Conservation (phyloP, 352 stramenopile genomes). For the Thraustotheca clavata region DNA sequence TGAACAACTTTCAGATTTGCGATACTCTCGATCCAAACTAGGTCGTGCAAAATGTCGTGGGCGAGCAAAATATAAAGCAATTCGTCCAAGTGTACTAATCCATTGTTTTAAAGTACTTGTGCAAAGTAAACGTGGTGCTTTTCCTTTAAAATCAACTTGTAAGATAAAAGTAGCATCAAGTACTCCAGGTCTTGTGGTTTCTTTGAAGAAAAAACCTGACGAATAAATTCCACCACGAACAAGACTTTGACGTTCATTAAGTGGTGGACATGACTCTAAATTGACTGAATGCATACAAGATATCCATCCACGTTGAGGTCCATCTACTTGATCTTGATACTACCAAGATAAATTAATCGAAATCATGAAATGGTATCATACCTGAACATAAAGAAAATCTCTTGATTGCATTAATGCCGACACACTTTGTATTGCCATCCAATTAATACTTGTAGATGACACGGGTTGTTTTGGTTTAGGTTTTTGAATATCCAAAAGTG, state of each 20-base stretch:
- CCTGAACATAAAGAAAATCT: conserved; percentile 21
- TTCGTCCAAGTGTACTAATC: not conserved
- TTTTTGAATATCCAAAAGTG: conserved; percentile 16
- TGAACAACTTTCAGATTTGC: not conserved
- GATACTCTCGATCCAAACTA: not conserved
- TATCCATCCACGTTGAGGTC: not conserved
- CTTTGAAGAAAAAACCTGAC: conserved; percentile 13
- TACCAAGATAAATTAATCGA: not conserved
- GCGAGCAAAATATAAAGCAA: conserved; percentile 2
- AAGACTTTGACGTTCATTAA: conserved; percentile 3
- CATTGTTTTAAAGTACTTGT: conserved; percentile 18
- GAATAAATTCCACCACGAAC: conserved; percentile 15
- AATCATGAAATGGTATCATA: not conserved
- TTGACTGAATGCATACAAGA: conserved; percentile 21
- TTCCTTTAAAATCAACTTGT: conserved; percentile 21
- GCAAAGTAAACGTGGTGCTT: conserved; percentile 9
- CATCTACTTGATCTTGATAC: conserved; percentile 15
- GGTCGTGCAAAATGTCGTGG: not conserved
- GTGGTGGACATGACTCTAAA: conserved; percentile 2
- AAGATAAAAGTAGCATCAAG: conserved; percentile 13
- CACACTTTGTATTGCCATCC: conserved; percentile 18
- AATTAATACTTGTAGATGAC: conserved; percentile 12
- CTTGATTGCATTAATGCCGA: conserved; percentile 15
- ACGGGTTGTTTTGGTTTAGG: not conserved
- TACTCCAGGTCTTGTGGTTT: conserved; percentile 1